phyloP scores from a whole-genome alignment of 106 monocot genomes.

The Phalaenopsis aphrodite region DNA sequence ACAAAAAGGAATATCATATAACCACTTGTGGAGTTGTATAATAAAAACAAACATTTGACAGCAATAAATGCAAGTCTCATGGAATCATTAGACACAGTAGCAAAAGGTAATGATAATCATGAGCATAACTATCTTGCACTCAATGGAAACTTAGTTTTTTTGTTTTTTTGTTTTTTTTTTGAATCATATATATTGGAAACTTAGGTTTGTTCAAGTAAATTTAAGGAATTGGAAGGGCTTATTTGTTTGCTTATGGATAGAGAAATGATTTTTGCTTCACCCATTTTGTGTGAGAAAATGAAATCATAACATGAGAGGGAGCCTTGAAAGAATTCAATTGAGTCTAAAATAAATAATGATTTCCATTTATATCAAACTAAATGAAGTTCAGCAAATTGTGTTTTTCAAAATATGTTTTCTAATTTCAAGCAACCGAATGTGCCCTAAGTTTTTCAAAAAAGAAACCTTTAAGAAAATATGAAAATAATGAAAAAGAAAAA shows the following conservation, averaged over 20 bases:
- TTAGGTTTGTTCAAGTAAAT: not conserved
- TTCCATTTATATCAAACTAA: not conserved
- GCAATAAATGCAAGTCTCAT: not conserved
- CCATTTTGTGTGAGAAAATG: not conserved
- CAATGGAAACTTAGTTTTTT: not conserved
- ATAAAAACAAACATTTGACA: not conserved
- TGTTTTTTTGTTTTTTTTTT: no score
- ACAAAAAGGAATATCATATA: not conserved
- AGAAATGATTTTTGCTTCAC: not conserved
- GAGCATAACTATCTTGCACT: not conserved
- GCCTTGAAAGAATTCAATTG: not conserved
- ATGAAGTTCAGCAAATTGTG: not conserved
- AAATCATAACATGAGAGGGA: not conserved
- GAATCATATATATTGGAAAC: not conserved
- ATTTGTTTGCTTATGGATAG: not conserved
- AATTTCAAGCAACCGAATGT: not conserved
- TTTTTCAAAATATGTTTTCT: not conserved
- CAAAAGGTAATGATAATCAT: not conserved
- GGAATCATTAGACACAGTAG: not conserved
- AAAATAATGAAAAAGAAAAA: no score
- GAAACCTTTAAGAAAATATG: not conserved
- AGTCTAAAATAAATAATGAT: not conserved
- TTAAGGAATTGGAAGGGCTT: not conserved
- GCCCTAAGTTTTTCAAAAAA: not conserved
- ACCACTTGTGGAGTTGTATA: not conserved